phyloP scores from a whole-genome alignment of 768 basidiomycete genomes.

The Kwoniella dendrophila region DNA sequence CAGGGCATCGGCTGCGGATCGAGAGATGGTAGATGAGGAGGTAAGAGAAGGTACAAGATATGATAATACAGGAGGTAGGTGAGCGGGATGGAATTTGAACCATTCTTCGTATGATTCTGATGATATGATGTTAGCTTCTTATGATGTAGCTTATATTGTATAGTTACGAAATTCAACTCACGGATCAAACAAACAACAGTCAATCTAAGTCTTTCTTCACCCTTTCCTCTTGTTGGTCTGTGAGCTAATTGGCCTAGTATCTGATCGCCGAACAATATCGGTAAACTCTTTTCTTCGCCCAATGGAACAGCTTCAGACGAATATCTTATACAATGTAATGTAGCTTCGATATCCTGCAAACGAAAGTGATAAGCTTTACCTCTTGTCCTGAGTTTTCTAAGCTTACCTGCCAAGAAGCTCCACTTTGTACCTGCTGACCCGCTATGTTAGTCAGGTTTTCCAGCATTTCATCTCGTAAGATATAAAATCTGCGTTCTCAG shows the following conservation, averaged over 20 bases:
- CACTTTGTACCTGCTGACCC: constrained; percentile 60
- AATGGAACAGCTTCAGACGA: constrained; percentile 82
- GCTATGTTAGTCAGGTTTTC: constrained; percentile 69
- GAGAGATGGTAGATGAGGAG: constrained; percentile 42
- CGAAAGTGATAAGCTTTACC: constrained; percentile 3
- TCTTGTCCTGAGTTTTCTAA: neutral
- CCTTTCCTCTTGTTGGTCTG: constrained; percentile 32
- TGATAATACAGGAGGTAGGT: constrained; percentile 70
- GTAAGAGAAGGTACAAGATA: constrained; percentile 65
- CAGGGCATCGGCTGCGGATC: constrained; percentile 75
- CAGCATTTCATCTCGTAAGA: constrained; percentile 81
- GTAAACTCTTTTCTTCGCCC: constrained; percentile 59
- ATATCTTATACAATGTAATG: constrained; percentile 79
- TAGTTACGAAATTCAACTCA: constrained; percentile 56
- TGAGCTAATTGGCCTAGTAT: constrained; percentile 67
- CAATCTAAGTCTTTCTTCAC: constrained; percentile 66
- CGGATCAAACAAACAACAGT: constrained; percentile 77
- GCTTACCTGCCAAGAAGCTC: constrained; percentile 69
- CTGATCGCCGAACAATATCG: constrained; percentile 68
- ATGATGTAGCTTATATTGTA: neutral
- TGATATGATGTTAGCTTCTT: neutral
- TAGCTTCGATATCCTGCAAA: constrained; percentile 79
- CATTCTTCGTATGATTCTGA: constrained; percentile 57
- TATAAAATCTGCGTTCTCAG: constrained; percentile 65
- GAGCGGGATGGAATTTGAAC: constrained; percentile 58